phyloP scores from a whole-genome alignment of 2,329 filamentous ascomycete species.

The Magnaporthiopsis incrustans region DNA sequence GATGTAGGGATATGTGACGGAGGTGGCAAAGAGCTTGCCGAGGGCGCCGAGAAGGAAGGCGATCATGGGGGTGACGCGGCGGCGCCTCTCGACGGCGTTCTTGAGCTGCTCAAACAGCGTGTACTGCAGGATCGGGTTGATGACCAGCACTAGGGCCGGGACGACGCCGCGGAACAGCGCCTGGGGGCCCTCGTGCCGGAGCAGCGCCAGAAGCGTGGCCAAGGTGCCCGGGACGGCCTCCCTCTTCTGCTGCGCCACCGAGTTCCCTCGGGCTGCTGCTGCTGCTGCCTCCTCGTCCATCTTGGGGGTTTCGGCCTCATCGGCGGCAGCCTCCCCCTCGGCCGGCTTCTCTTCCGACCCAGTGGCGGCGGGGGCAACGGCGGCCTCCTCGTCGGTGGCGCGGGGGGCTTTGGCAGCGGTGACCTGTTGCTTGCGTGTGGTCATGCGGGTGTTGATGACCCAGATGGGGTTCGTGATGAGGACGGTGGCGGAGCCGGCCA shows the following conservation, averaged over 20 bases:
- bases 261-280: constrained; percentile 15
- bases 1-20: constrained; percentile 95
- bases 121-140: constrained; percentile 98
- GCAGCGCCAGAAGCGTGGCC: constrained; percentile 69
- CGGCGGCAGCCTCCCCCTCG: constrained; percentile 18
- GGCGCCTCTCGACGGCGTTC: constrained; percentile 66
- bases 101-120: constrained; percentile 98
- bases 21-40: constrained; percentile 89
- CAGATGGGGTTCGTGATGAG: constrained; percentile 97
- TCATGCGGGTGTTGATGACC: constrained; percentile 98
- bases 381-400: constrained; percentile 17
- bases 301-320: constrained; percentile 11
- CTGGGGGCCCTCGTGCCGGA: constrained; percentile 74
- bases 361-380: constrained; percentile 16
- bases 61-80: constrained; percentile 71
- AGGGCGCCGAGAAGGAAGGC: constrained; percentile 88
- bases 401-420: constrained; percentile 27
- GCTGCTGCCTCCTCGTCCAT: constrained; percentile 11
- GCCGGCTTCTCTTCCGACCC: constrained; percentile 16
- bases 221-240: constrained; percentile 50
- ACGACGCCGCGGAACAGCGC: constrained; percentile 89
- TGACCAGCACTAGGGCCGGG: constrained; percentile 85
- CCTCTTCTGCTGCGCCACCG: constrained; percentile 16
- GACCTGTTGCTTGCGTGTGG: constrained; percentile 61
- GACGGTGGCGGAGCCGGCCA: constrained; percentile 90